phyloP scores from a whole-genome alignment of 441 rosid genomes.

The California macrophylla region DNA sequence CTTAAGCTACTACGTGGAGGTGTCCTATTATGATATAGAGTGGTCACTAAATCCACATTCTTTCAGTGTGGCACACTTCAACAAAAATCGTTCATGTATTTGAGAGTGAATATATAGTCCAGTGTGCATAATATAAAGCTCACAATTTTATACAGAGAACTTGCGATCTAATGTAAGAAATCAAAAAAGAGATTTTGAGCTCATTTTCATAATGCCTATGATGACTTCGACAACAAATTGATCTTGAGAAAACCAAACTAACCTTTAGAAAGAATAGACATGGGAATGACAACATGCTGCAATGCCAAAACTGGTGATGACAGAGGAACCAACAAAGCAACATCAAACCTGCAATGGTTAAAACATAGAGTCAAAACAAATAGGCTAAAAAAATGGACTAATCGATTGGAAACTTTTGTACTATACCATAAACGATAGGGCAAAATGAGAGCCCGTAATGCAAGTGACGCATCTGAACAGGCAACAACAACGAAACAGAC shows the following conservation, averaged over 20 bases:
- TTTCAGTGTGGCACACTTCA: too few species aligned
- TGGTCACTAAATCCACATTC: too few species aligned
- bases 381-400: conserved; percentile 10
- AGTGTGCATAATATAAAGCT: not conserved
- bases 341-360: conserved; percentile 68
- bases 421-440: conserved; percentile 83
- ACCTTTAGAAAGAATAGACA: conserved; percentile 41
- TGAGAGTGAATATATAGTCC: not conserved
- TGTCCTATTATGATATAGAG: too few species aligned
- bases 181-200: not conserved
- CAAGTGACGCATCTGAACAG: conserved; percentile 86
- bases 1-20: not conserved
- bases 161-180: not conserved
- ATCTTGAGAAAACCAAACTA: conserved; percentile 10
- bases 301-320: conserved; percentile 69
- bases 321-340: conserved; percentile 57
- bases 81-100: too few species aligned
- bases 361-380: conserved; percentile 1
- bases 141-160: not conserved
- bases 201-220: not conserved
- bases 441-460: conserved; percentile 68
- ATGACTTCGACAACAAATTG: conserved; percentile 6
- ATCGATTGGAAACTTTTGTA: conserved; percentile 12
- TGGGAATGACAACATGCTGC: conserved; percentile 59
- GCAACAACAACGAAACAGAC: conserved; percentile 79